Percentiles rank a stretch among this genome's conserved stretches.
These are phyloP conservation scores for Amanita pseudoporphyria DNA, from an alignment of 768 basidiomycete species.

Conservation along the genomic window DNA sequence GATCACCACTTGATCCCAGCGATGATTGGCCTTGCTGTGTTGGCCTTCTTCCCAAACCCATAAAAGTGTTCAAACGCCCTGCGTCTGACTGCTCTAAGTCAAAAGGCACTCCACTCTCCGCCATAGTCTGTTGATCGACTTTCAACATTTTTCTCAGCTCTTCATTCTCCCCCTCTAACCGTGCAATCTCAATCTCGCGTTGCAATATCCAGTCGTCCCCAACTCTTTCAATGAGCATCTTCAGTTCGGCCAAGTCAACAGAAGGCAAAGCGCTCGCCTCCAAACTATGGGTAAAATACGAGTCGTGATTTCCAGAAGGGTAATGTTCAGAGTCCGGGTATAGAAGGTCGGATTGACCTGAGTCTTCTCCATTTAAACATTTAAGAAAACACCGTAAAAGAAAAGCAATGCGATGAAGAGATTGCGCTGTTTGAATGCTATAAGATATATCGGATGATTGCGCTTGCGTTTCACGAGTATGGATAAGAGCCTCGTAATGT, in stretches of 20 bases:
- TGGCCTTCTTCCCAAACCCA: constrained; percentile 16
- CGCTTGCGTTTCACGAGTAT: constrained; percentile 49
- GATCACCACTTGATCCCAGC: constrained; percentile 11
- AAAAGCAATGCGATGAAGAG: constrained; percentile 64
- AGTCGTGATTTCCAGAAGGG: not conserved
- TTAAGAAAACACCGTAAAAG: constrained; percentile 65
- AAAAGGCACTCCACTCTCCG: constrained; percentile 40
- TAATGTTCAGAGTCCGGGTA: constrained; percentile 1
- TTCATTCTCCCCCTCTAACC: constrained; percentile 78
- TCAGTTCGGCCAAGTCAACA: constrained; percentile 31
- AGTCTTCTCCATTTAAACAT: constrained; percentile 56
- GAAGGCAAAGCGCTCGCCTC: constrained; percentile 21
- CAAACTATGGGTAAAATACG: constrained; percentile 22
- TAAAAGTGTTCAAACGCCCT: constrained; percentile 23
- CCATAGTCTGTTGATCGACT: constrained; percentile 53
- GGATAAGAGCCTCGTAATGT: constrained; percentile 82
- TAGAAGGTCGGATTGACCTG: constrained; percentile 23
- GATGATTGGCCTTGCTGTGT: constrained; percentile 11
- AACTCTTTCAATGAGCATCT: constrained; percentile 28
- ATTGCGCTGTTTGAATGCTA: constrained; percentile 49
- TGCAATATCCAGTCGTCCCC: constrained; percentile 79
- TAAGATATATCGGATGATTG: constrained; percentile 46
- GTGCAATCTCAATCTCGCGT: constrained; percentile 77
- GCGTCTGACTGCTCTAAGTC: constrained; percentile 40
- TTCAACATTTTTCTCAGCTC: constrained; percentile 65